phyloP scores from a whole-genome alignment of 2,329 filamentous ascomycete species.

The Neonectria hederae region DNA sequence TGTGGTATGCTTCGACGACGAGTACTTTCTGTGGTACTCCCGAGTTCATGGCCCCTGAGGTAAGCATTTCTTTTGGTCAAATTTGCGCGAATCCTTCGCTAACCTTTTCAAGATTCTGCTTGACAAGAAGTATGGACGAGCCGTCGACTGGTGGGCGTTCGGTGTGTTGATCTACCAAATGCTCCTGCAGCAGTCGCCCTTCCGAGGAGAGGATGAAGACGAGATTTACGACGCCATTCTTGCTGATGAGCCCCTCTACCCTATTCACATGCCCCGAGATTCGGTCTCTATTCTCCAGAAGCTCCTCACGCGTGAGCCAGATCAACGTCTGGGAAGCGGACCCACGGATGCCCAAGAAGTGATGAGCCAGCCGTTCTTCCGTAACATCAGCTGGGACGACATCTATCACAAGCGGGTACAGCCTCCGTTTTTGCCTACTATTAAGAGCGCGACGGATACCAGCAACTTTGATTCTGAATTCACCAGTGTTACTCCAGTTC shows the following conservation, averaged over 20 bases:
- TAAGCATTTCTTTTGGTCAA: slow-evolving; percentile 51
- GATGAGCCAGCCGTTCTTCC: slow-evolving; percentile 98
- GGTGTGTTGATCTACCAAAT: slow-evolving; percentile 99
- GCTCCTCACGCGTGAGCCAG: slow-evolving; percentile 92
- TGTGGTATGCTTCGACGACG: slow-evolving; percentile 98
- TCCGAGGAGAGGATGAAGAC: slow-evolving; percentile 98
- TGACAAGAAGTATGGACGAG: slow-evolving; percentile 97
- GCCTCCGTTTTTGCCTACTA: slow-evolving; percentile 88
- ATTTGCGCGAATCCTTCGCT: slow-evolving; percentile 37
- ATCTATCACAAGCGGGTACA: slow-evolving; percentile 94
- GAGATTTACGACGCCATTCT: slow-evolving; percentile 99
- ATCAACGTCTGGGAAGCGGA: slow-evolving; percentile 89
- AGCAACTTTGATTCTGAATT: slow-evolving; percentile 99
- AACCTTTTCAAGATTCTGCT: slow-evolving; percentile 76
- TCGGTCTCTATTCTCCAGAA: slow-evolving; percentile 98
- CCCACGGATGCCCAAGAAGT: slow-evolving; percentile 98
- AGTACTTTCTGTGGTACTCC: slow-evolving; percentile 99
- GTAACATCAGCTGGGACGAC: slow-evolving; percentile 98
- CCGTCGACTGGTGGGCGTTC: slow-evolving; percentile 99
- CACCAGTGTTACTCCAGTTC: slow-evolving; percentile 95
- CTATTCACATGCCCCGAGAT: slow-evolving; percentile 98
- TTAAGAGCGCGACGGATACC: slow-evolving; percentile 95
- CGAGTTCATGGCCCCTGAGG: slow-evolving; percentile 99
- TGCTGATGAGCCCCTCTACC: slow-evolving; percentile 95
- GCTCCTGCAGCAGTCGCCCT: slow-evolving; percentile 97